Evolutionary conservation across 2,329 filamentous ascomycete species (phyloP).

Genomic region (Arthrobotrys sinensis): DNA sequence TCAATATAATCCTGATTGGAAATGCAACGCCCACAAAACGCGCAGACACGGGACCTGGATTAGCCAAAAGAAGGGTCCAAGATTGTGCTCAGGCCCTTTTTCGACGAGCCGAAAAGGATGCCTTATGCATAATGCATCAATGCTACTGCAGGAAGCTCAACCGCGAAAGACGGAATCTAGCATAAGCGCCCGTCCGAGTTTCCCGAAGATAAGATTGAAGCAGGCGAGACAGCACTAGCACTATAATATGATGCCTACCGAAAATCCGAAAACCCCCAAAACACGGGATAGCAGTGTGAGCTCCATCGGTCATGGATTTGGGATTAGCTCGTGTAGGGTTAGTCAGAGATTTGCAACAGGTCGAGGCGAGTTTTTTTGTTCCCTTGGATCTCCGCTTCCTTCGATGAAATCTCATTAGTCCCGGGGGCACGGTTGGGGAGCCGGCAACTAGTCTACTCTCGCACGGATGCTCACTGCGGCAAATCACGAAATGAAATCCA

Average conservation of each 20-base stretch:
- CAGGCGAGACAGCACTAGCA: constrained; percentile 20
- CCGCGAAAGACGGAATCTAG: constrained; percentile 54
- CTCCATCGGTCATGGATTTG: constrained; percentile 4
- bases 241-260: constrained; percentile 17
- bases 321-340: constrained; percentile 17
- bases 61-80: neutral
- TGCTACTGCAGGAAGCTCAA: constrained; percentile 38
- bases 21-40: constrained; percentile 22
- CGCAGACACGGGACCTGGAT: constrained; percentile 14
- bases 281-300: constrained; percentile 36
- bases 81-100: constrained; percentile 37
- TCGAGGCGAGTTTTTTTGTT: constrained; percentile 22
- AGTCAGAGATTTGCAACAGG: constrained; percentile 43
- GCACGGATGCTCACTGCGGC: constrained; percentile 50
- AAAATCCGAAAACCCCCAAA: constrained; percentile 30
- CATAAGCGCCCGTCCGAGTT: constrained; percentile 59
- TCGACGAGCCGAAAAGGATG: constrained; percentile 37
- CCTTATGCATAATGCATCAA: constrained; percentile 23
- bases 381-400: constrained; percentile 32
- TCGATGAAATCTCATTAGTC: constrained; percentile 56
- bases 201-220: constrained; percentile 60
- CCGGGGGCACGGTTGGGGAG: constrained; percentile 60
- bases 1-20: constrained; percentile 31
- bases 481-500: constrained; percentile 46
- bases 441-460: constrained; percentile 32